Percentiles rank a stretch among this genome's conserved stretches.
Conservation (phyloP, 2,329 filamentous ascomycete genomes). For the Fusarium metavorans region DNA sequence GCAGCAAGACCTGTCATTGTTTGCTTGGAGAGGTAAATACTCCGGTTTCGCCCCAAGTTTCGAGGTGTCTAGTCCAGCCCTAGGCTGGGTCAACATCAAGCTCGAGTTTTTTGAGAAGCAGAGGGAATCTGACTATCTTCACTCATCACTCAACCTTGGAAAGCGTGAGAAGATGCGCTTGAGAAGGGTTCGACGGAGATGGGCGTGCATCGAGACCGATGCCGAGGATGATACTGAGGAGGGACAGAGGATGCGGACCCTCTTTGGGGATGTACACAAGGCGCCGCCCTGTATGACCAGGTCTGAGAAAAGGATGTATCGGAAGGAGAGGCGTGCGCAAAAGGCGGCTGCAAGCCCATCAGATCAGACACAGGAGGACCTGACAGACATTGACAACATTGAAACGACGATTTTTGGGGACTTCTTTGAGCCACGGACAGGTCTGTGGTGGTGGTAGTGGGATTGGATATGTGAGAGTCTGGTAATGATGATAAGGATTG, state of each 20-base stretch:
- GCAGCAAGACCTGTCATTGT: not conserved
- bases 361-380: not conserved
- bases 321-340: not conserved
- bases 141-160: not conserved
- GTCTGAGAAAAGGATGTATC: not conserved
- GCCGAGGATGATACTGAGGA: not conserved
- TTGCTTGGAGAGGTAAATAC: not conserved
- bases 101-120: not conserved
- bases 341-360: not conserved
- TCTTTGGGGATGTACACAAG: not conserved
- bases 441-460: not conserved
- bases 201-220: not conserved
- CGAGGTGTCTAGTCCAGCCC: not conserved
- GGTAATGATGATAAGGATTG: not conserved
- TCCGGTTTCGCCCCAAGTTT: not conserved
- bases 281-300: not conserved
- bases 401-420: not conserved
- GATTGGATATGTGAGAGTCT: not conserved
- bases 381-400: not conserved
- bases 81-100: not conserved
- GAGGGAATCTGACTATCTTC: not conserved
- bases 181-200: not conserved
- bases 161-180: constrained; percentile 2
- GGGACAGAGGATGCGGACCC: not conserved
- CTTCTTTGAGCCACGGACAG: not conserved